Conservation (phyloP, 2,329 filamentous ascomycete genomes). For the Ceratocystis destructans region DNA sequence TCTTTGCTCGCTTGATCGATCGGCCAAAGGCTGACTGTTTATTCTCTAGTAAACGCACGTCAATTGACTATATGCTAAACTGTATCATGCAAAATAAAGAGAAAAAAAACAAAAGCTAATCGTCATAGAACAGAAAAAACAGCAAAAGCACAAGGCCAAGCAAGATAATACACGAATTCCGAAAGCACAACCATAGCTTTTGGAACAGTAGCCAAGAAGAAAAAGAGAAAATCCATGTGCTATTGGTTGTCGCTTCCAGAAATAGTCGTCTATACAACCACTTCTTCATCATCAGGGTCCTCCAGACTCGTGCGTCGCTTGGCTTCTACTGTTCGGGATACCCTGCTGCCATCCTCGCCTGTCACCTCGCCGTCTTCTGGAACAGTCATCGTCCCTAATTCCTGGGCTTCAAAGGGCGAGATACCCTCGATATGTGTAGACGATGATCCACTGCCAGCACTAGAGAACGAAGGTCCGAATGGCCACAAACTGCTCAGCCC, state of each 20-base stretch:
- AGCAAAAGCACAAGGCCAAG: no score
- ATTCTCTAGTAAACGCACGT: no score
- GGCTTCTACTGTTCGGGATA: conserved; percentile 38
- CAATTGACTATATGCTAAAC: no score
- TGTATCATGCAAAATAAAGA: no score
- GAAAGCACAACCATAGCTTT: no score
- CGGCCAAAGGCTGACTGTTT: no score
- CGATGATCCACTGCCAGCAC: conserved; percentile 1
- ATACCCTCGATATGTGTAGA: conserved; percentile 19
- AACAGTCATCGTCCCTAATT: conserved; percentile 20
- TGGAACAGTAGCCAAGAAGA: no score
- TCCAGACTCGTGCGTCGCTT: conserved; percentile 44
- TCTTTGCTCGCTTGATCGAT: no score
- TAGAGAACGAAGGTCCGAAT: conserved; percentile 29
- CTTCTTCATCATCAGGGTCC: conserved; percentile 39
- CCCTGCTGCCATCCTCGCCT: conserved; percentile 31
- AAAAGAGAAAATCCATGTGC: no score
- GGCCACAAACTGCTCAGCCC: conserved; percentile 44
- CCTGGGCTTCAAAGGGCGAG: conserved; percentile 19
- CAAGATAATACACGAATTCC: no score
- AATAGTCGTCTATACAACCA: conserved; percentile 26
- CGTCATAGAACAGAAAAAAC: no score
- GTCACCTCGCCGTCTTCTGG: conserved; percentile 23
- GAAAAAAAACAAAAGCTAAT: no score
- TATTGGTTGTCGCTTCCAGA: background rate